Percentiles rank a stretch among this genome's conserved stretches.
phyloP scores from a whole-genome alignment of 139 green algal genomes.

The Chlorella vulgaris region DNA sequence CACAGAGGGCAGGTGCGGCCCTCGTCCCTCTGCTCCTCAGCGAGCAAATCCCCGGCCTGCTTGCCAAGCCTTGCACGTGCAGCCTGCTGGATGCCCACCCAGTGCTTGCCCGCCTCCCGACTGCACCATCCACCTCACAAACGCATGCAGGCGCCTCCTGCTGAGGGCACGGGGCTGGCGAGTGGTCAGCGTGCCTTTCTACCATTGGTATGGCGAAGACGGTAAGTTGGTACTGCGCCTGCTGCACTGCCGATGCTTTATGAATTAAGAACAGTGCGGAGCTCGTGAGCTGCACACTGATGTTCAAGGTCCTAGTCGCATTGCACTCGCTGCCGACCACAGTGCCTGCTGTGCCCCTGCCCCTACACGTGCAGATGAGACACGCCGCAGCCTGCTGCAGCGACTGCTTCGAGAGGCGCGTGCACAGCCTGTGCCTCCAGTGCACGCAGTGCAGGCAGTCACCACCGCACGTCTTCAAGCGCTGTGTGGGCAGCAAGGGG shows the following conservation, averaged over 20 bases:
- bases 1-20: constrained; percentile 1
- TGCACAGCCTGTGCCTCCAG: neutral
- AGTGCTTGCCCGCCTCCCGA: no score
- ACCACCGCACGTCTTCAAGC: neutral
- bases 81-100: no score
- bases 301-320: neutral
- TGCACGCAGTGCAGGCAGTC: neutral
- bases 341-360: neutral
- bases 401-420: constrained; percentile 32
- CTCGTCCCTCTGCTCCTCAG: neutral
- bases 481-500: neutral
- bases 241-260: neutral
- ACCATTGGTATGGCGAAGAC: constrained; percentile 41
- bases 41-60: neutral
- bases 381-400: constrained; percentile 20
- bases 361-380: constrained; percentile 5
- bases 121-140: neutral
- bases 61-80: no score
- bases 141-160: constrained; percentile 32
- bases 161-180: constrained; percentile 49
- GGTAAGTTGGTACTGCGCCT: neutral
- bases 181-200: constrained; percentile 58
- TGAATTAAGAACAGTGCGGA: neutral
- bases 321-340: neutral
- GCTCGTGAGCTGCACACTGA: neutral